A percentile compares a stretch with the other conserved stretches of the same genome.
Conservation (phyloP, 2,329 filamentous ascomycete species). For the Thielaviopsis musarum region DNA sequence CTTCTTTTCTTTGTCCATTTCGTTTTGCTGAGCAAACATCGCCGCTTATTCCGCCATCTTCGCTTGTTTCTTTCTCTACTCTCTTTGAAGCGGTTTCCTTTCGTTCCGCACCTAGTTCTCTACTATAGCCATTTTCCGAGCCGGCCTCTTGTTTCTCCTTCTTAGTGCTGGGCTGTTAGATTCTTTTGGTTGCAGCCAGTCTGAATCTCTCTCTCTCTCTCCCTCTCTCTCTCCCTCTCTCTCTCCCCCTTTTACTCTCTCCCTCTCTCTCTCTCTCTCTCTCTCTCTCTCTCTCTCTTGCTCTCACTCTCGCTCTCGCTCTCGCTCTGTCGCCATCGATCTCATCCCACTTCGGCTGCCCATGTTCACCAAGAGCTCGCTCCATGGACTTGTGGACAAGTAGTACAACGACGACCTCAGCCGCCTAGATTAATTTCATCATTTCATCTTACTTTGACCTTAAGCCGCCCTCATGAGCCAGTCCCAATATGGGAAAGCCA, state of each 20-base stretch:
- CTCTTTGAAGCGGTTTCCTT: not conserved
- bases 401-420: not conserved
- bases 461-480: conserved; percentile 7
- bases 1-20: not conserved
- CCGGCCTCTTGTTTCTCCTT: not conserved
- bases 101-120: not conserved
- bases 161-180: not conserved
- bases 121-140: not conserved
- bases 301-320: not conserved
- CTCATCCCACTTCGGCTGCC: conserved; percentile 28
- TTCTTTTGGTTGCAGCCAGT: not conserved
- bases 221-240: not conserved
- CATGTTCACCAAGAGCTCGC: conserved; percentile 1
- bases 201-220: not conserved
- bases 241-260: not conserved
- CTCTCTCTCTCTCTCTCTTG: not conserved
- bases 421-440: conserved; percentile 8
- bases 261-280: not conserved
- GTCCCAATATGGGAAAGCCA: conserved; percentile 9
- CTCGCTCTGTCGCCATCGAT: not conserved
- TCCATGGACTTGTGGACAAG: not conserved
- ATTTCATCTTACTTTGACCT: not conserved
- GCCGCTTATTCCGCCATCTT: not conserved
- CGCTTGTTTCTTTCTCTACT: not conserved
- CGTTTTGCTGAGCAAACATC: not conserved